A percentile compares a stretch with the other conserved stretches of the same genome.
phyloP scores from a whole-genome alignment of 139 green algal species.

The Chlorella vulgaris region DNA sequence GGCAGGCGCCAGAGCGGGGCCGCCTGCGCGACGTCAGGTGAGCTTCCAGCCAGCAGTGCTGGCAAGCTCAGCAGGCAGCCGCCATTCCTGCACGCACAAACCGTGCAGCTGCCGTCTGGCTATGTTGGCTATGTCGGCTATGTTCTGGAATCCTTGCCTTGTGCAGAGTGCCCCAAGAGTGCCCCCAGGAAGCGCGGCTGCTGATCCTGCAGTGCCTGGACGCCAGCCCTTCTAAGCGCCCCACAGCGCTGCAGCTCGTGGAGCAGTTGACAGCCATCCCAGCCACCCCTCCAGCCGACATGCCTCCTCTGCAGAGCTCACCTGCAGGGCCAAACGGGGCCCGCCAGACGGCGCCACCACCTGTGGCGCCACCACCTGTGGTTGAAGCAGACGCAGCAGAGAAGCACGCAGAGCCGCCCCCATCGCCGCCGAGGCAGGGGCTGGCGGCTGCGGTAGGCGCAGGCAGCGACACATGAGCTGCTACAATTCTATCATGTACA shows the following conservation, averaged over 20 bases:
- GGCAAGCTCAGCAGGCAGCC: neutral
- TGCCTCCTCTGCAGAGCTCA: neutral
- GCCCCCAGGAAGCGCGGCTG: conserved; percentile 35
- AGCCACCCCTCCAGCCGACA: neutral
- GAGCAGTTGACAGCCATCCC: conserved; percentile 6
- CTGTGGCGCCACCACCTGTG: too few relatives aligned
- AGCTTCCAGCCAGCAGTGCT: neutral
- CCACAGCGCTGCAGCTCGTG: conserved; percentile 37
- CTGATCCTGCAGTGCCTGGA: conserved; percentile 45
- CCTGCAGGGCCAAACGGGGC: too few relatives aligned
- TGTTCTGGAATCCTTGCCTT: neutral
- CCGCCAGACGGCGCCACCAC: too few relatives aligned
- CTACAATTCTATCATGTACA: too few relatives aligned
- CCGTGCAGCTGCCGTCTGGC: neutral
- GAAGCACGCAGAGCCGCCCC: too few relatives aligned
- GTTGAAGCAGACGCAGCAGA: neutral
- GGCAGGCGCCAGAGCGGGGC: conserved; percentile 36
- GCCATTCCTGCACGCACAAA: neutral
- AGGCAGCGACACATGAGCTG: too few relatives aligned
- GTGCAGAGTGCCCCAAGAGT: conserved; percentile 41
- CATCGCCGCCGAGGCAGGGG: too few relatives aligned
- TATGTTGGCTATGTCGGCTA: neutral
- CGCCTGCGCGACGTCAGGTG: conserved; percentile 36
- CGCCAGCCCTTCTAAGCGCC: conserved; percentile 25
- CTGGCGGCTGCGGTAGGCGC: too few relatives aligned